Evolutionary conservation across 75 land plant genomes (phyloP), one percentile per base, ranked within the genome.

Genomic region (Selaginella tamariscina): DNA sequence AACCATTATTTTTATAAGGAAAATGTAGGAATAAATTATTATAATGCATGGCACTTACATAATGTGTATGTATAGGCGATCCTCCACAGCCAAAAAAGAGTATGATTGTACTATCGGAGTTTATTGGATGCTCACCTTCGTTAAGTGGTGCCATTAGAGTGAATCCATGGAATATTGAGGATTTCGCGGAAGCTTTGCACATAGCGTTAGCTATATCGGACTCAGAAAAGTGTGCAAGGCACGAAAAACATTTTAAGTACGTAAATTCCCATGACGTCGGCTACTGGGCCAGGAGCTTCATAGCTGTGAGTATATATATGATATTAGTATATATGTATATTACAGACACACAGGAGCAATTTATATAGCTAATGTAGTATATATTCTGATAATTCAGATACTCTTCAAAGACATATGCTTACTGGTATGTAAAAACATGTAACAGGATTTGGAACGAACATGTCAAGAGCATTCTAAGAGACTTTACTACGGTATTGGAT

Each of bases 21-120:
- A 55, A 24, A 1, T 56, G 62, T 70, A 87, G 91, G 76, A 72
- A 81, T n/a, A 80, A 65, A 66, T 1, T 70, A 73, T 28, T 73
- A 55, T 59, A 56, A 62, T 24, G 78, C 80, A 31, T 87, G 91
- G 91, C 22, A 26, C 66, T 1, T 21, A 9, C 31, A 26, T 65
- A 65, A n/a, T 65, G 60, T 27, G 27, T 2, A 2, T 2, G 20
- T 20, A 49, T 20, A 20, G 54, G 20, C 54, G 54, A 49, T 49
- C 18, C 54, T 49, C 54, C 18, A 20, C 11, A 11, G 20, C 20
- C 54, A 49, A 59, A 59, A n/a, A 21, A n/a, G 26, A 59, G 62
- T 21, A 59, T 59, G 62, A 8, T 59, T 9, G 62, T 59, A 9
- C 9, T 59, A 5, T 59, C 62, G 26, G 62, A 59, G 62, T 59